Percentiles rank a stretch among this genome's conserved stretches.
phyloP scores from a whole-genome alignment of 2,329 filamentous ascomycete genomes.

The Fusarium succisae region DNA sequence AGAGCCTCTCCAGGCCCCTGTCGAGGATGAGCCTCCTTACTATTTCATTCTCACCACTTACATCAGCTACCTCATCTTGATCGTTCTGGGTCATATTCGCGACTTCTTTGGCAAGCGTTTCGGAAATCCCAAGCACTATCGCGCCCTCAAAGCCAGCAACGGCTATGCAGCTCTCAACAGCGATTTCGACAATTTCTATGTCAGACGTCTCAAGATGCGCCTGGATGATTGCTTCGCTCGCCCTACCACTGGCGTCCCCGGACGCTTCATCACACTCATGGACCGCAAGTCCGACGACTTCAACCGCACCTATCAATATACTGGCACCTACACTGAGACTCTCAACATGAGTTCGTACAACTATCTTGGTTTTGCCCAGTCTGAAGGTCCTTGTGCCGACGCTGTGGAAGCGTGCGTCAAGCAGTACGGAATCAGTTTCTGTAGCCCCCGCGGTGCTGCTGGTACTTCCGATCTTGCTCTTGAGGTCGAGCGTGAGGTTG shows the following conservation, averaged over 20 bases:
- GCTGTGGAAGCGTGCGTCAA: conserved; percentile 85
- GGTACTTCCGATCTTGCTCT: conserved; percentile 88
- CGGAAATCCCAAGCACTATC: conserved; percentile 82
- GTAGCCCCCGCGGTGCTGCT: conserved; percentile 82
- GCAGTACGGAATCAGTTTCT: conserved; percentile 85
- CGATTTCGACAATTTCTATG: conserved; percentile 99
- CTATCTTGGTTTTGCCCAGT: conserved; percentile 97
- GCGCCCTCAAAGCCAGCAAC: conserved; percentile 81
- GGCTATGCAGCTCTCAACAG: conserved; percentile 96
- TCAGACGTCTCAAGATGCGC: conserved; percentile 88
- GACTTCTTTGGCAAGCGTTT: conserved; percentile 99
- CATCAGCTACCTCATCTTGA: conserved; percentile 96
- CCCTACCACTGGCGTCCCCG: conserved; percentile 91
- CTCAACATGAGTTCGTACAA: conserved; percentile 99
- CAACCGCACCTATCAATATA: conserved; percentile 89
- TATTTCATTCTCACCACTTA: conserved; percentile 98
- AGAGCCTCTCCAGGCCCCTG: conserved; percentile 78
- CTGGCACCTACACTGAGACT: conserved; percentile 91
- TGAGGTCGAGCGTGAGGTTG: conserved; percentile 90
- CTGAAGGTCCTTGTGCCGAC: conserved; percentile 94
- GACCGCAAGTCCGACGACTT: conserved; percentile 92
- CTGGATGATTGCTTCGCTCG: conserved; percentile 98
- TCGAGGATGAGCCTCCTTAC: conserved; percentile 96
- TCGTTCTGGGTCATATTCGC: conserved; percentile 92
- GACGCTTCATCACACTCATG: conserved; percentile 90